These are phyloP conservation scores for Plasmodium yoelii DNA, from an alignment of 169 alveolate genomes.

Conservation along the genomic window DNA sequence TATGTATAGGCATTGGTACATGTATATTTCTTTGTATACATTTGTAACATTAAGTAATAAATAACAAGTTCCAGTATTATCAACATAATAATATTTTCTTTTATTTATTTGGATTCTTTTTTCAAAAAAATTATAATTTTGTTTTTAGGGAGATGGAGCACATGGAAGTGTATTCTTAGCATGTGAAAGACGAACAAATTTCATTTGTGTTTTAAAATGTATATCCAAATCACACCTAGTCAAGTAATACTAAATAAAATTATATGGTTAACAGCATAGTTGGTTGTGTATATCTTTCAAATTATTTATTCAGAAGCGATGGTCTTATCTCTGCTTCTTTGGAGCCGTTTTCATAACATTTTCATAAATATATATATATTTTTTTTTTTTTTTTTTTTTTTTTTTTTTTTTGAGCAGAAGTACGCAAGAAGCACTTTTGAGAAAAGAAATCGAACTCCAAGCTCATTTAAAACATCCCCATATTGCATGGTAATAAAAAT, in stretches of 20 bases:
- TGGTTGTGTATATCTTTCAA: not conserved
- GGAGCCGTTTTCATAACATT: not conserved
- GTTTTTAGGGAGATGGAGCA: constrained; percentile 91
- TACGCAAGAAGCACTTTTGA: constrained; percentile 87
- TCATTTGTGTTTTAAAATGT: constrained; percentile 90
- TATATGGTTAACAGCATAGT: not conserved
- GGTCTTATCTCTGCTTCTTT: too few relatives aligned
- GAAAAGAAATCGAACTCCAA: constrained; percentile 91
- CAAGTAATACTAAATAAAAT: constrained; percentile 47
- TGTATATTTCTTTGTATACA: not conserved
- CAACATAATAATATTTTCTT: too few relatives aligned
- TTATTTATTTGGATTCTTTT: not conserved
- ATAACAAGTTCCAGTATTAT: too few relatives aligned
- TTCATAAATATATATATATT: not conserved
- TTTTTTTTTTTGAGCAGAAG: constrained; percentile 66
- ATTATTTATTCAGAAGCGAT: too few relatives aligned
- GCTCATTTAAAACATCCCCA: constrained; percentile 91
- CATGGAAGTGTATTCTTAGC: constrained; percentile 92
- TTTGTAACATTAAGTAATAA: too few relatives aligned
- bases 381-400: not conserved
- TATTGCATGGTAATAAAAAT: constrained; percentile 82
- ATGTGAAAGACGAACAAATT: constrained; percentile 89
- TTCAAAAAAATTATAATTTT: not conserved
- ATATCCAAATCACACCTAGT: constrained; percentile 85
- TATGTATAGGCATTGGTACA: not conserved